Evolutionary conservation across 2,329 filamentous ascomycete genomes (phyloP).

Genomic region (Zasmidium cellare): DNA sequence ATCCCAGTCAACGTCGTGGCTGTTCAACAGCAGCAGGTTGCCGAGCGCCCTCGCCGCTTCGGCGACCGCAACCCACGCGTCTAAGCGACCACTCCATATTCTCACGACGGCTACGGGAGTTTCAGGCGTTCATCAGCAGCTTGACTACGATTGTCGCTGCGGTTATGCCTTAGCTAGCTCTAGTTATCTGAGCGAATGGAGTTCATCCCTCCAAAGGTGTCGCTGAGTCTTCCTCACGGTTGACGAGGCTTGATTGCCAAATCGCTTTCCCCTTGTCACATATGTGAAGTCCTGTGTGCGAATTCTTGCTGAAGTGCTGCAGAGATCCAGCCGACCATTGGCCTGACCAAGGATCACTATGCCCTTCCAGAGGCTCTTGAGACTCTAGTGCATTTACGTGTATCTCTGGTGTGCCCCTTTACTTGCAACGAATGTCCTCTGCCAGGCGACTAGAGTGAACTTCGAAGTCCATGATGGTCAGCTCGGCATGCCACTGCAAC

Average conservation of each 20-base stretch:
- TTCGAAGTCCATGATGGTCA: too few relatives aligned
- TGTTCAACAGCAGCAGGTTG: slow-evolving; percentile 82
- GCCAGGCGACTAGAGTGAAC: too few relatives aligned
- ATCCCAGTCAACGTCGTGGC: slow-evolving; percentile 95
- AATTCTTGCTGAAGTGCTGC: background rate
- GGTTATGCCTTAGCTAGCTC: slow-evolving; percentile 16
- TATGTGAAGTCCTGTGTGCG: background rate
- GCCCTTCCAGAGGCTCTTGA: too few relatives aligned
- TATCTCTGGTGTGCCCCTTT: too few relatives aligned
- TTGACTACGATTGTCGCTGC: slow-evolving; percentile 12
- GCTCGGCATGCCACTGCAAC: too few relatives aligned
- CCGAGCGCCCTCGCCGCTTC: slow-evolving; percentile 80
- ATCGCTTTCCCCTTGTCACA: slow-evolving; percentile 5
- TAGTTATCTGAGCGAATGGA: slow-evolving; percentile 13
- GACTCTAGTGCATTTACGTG: background rate
- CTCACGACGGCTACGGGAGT: slow-evolving; percentile 18
- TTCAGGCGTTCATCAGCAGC: slow-evolving; percentile 20
- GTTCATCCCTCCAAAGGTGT: slow-evolving; percentile 20
- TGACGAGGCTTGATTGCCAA: slow-evolving; percentile 25
- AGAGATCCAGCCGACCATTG: too few relatives aligned
- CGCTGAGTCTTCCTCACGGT: slow-evolving; percentile 20
- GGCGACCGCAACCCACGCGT: slow-evolving; percentile 57
- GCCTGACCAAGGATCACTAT: too few relatives aligned
- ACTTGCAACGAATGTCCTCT: too few relatives aligned
- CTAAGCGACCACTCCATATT: slow-evolving; percentile 19